phyloP scores from a whole-genome alignment of 2,329 filamentous ascomycete species.

The Cladosporium colombiae region DNA sequence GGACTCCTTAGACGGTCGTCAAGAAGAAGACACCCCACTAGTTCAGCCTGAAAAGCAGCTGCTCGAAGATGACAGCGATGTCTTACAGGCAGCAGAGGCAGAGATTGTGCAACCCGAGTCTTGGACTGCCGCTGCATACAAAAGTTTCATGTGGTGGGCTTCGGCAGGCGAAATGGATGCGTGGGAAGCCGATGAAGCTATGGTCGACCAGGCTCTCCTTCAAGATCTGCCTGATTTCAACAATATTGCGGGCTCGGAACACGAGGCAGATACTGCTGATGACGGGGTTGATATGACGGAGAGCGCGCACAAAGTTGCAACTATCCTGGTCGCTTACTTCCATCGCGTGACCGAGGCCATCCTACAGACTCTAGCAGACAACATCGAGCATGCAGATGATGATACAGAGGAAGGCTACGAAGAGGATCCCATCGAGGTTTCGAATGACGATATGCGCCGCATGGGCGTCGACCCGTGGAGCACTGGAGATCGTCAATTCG shows the following conservation, averaged over 20 bases:
- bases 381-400: slow-evolving; percentile 55
- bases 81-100: slow-evolving; percentile 28
- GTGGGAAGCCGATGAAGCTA: slow-evolving; percentile 56
- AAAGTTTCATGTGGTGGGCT: slow-evolving; percentile 88
- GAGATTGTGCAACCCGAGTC: slow-evolving; percentile 57
- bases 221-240: slow-evolving; percentile 41
- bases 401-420: slow-evolving; percentile 41
- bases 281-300: slow-evolving; percentile 21
- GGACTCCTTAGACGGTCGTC: slow-evolving; percentile 30
- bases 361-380: slow-evolving; percentile 61
- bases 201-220: slow-evolving; percentile 49
- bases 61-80: slow-evolving; percentile 19
- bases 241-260: not conserved
- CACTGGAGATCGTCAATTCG: slow-evolving; percentile 66
- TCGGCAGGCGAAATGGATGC: slow-evolving; percentile 72
- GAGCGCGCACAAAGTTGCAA: slow-evolving; percentile 51
- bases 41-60: slow-evolving; percentile 22
- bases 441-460: slow-evolving; percentile 63
- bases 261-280: slow-evolving; percentile 10
- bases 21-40: slow-evolving; percentile 25
- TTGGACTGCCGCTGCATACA: slow-evolving; percentile 75
- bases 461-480: slow-evolving; percentile 83
- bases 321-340: slow-evolving; percentile 78
- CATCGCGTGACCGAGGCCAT: slow-evolving; percentile 71
- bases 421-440: slow-evolving; percentile 50